Percentiles rank a stretch among this genome's conserved stretches.
phyloP scores from a whole-genome alignment of 129 eudicot species.

The Flaveria bidentis region DNA sequence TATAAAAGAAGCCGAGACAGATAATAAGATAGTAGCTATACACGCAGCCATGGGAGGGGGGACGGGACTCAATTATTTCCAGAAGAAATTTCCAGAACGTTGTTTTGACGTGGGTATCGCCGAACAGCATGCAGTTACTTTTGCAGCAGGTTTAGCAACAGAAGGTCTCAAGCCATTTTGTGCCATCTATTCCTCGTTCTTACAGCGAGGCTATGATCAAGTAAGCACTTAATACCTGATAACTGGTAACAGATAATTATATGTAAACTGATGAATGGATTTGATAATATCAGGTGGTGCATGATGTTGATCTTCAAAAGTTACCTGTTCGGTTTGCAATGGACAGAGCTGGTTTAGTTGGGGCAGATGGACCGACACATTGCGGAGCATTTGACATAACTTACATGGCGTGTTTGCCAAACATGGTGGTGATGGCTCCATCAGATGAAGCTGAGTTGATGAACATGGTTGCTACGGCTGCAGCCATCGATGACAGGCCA shows the following conservation, averaged over 20 bases:
- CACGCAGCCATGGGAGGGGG: conserved; percentile 99
- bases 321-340: conserved; percentile 84
- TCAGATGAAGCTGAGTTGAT: conserved; percentile 81
- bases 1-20: conserved; percentile 75
- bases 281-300: conserved; percentile 56
- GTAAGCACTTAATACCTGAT: conserved; percentile 31
- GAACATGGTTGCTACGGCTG: conserved; percentile 87
- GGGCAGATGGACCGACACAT: conserved; percentile 94
- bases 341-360: conserved; percentile 90
- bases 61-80: conserved; percentile 83
- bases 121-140: conserved; percentile 90
- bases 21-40: conserved; percentile 65
- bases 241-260: background rate
- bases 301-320: conserved; percentile 86
- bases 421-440: conserved; percentile 96
- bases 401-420: conserved; percentile 89
- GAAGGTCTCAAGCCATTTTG: conserved; percentile 92
- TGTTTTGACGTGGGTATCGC: conserved; percentile 94
- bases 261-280: background rate
- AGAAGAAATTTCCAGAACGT: conserved; percentile 66
- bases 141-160: conserved; percentile 86
- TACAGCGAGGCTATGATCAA: conserved; percentile 87
- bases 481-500: conserved; percentile 80
- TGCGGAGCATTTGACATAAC: conserved; percentile 91
- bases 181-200: conserved; percentile 80